Evolutionary conservation across 1,139 yeast species (phyloP), one percentile per base, ranked within the genome.

Genomic region (Arxiozyma telluris): DNA sequence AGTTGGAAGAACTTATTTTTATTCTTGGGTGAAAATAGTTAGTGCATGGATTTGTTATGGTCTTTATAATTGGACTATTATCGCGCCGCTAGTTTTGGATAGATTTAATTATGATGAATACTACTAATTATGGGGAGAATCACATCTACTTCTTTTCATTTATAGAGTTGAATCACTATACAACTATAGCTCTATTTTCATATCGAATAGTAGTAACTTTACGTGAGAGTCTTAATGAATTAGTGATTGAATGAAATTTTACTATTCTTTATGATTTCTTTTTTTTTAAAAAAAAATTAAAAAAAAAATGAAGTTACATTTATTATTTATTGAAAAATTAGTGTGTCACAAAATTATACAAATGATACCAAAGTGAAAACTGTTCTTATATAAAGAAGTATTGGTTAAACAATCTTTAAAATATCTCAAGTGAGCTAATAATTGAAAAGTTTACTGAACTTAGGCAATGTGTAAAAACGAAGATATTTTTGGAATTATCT

Each of bases 1-100:
- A 0, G 98, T 94, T 6, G 99, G 99, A 1, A 77, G 98, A 67
- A 93, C 98, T 0, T 91, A 91, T 70, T 93, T 93, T 68, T 86
- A 94, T 57, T 83, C 96, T 17, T 90, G 97, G 96, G 90, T 91
- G 53, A 93, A 93, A 72, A 88, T 93, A 56, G 76, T 87, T 27
- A 84, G 95, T 65, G 87, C 97, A 1, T 90, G 98, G 96, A 81
- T 87, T 39, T 94, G 98, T 67, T 93, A 83, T 67, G 72, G 76
- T 9, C 76, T 94, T 51, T 94, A 91, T 65, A 83, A 85, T 1
- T 93, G 98, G 98, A 87, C 96, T 18, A 73, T 93, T 57, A 69
- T 88, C 12, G 98, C 98, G 0, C 98, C 98, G 0, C 60, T 89
- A 21, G 79, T 90, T 76, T 98, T 98, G 1, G 98, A 93, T 61